phyloP scores from a whole-genome alignment of 345 rosid genomes.

The Acer negundo region DNA sequence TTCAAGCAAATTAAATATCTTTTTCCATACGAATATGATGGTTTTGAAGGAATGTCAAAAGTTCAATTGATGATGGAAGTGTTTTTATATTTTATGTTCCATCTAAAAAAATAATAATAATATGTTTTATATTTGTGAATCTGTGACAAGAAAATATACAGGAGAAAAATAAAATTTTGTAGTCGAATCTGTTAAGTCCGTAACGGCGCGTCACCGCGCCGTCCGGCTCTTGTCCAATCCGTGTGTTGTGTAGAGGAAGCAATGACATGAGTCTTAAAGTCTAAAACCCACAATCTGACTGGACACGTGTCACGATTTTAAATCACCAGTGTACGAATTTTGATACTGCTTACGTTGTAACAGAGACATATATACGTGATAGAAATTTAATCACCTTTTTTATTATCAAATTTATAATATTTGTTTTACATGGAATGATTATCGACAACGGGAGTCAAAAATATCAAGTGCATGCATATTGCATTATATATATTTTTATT shows the following conservation, averaged over 20 bases:
- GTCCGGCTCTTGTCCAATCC: slow-evolving; percentile 55
- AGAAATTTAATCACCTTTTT: neutral
- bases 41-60: no score
- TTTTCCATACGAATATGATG: no score
- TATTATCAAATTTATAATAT: no score
- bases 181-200: slow-evolving; percentile 27
- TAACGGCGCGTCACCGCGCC: slow-evolving; percentile 58
- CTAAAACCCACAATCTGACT: slow-evolving; percentile 1
- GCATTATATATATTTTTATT: no score
- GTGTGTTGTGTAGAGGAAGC: slow-evolving; percentile 52
- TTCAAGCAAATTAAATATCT: no score
- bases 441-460: no score
- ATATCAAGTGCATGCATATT: no score
- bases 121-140: neutral
- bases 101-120: no score
- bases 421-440: no score
- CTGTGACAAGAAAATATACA: neutral
- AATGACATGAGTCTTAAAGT: slow-evolving; percentile 24
- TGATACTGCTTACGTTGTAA: slow-evolving; percentile 26
- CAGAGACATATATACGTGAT: slow-evolving; percentile 1
- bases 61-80: no score
- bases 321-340: neutral
- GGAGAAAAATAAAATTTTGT: neutral
- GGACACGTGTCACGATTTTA: slow-evolving; percentile 33
- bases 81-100: no score